Evolutionary conservation across 768 basidiomycete species (phyloP), one percentile per base, ranked within the genome.

Genomic region (Rubroboletus pulcherrimus): DNA sequence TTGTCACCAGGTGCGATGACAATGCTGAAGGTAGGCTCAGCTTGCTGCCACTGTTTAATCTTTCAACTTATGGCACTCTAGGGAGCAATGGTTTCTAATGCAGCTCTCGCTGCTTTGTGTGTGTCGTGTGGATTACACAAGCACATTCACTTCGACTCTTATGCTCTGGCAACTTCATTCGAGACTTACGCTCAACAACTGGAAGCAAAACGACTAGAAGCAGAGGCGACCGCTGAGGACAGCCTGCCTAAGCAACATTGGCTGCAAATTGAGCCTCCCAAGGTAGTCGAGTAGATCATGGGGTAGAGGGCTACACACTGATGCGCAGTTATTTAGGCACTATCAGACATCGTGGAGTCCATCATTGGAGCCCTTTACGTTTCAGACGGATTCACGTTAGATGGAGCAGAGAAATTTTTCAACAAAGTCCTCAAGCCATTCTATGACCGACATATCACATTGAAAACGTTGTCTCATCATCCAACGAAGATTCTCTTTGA

Each of bases 1-100:
- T 73, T 91, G 51, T 80, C 84, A 38, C 88, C 91, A 19, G 92
- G 90, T 38, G 84, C 79, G n/a, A 74, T 94, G 62, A 89, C 89
- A 5, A 70, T 91, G 63, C 69, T 93, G 21, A 94, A 93, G 80
- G 91, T 83, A 61, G 9, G 64, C 41, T 19, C 14, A 17, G 40
- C 7, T 53, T 26, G 34, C 9, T 44, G 38, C 7, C 30, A 33
- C 37, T 14, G 37, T 31, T 51, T 12, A 29, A 34, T 43, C 33
- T 26, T 21, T 34, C 17, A 14, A 33, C 56, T 58, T 54, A 54
- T 24, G n/a, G 37, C 14, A 21, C 19, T 31, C 35, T 62, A 93
- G 91, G 81, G 83, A 30, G 87, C 88, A 8, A 93, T 93, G 90
- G 90, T 93, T 29, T 90, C 89, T 5, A 93, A 93, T 68, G 79